Evolutionary conservation across 1,284 basidiomycete species (phyloP), one percentile per base, ranked within the genome.

Genomic region (Trichosporon inkin): DNA sequence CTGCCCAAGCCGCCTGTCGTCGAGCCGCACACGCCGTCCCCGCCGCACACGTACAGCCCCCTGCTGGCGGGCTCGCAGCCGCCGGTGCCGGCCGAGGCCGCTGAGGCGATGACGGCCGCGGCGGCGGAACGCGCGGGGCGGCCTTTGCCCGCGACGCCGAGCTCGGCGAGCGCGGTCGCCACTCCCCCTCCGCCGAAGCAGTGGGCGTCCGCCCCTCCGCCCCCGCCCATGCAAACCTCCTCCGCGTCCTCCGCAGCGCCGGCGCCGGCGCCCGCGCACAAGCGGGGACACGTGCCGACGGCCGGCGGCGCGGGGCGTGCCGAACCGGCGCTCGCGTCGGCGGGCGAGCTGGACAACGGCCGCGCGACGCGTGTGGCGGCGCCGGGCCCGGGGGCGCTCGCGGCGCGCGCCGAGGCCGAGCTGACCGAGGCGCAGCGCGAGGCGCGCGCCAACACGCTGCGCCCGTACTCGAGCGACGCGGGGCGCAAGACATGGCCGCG

Each of bases 31-130:
- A 53, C 16, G 10, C 41, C 44, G 22, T 11, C 44, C 16, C 52
- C 49, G 5, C 49, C 49, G 17, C 51, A 60, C 35, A 58, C 67
- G 13, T 66, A 69, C 58, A 67, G 65, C 24, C 71, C 68, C 7
- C 59, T 70, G 17, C 62, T 68, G n/a, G 64, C 66, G 3, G 70
- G 69, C 10, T 67, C 66, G 7, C 60, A 65, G 24, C 68, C 72
- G 6, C 67, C 71, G 7, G 17, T 58, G 16, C 53, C 53, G 5
- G 19, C 20, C 10, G 53, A 52, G 28, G 39, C 53, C 6, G 19
- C 20, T 6, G 53, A 52, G 28, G 39, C 35, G 14, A 17, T 20
- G n/a, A 36, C 19, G 20, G 35, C 7, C n/a, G 16, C 40, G 34
- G 38, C n/a, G n/a, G n/a, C 39, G 47, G 47, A 4, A 34, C 41